A percentile compares a stretch with the other conserved stretches of the same genome.
These are phyloP conservation scores for Phyllosticta citriasiana DNA, from an alignment of 2,329 filamentous ascomycete genomes.

Conservation along the genomic window DNA sequence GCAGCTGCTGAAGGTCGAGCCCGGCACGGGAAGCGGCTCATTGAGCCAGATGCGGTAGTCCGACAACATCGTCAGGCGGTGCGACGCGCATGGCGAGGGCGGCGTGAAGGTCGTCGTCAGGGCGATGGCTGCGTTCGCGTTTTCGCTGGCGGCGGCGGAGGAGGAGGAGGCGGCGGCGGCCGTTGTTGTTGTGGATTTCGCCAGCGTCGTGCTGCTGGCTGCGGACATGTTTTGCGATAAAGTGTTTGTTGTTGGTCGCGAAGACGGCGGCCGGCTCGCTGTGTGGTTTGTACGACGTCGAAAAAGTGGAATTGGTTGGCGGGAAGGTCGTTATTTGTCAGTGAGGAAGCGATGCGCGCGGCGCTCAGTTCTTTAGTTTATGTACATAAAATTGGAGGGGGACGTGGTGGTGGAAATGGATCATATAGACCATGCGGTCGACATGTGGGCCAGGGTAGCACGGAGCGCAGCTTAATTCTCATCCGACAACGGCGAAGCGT, in stretches of 20 bases:
- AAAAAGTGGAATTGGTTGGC: neutral
- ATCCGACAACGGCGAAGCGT: neutral
- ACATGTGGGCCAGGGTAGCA: neutral
- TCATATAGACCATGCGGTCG: neutral
- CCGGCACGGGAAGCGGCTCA: slow-evolving; percentile 17
- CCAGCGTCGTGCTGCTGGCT: neutral
- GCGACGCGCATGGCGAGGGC: slow-evolving; percentile 17
- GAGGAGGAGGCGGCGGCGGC: neutral
- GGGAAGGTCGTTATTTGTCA: neutral
- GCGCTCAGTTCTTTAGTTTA: neutral
- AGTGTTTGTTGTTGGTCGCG: neutral
- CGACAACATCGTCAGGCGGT: slow-evolving; percentile 17
- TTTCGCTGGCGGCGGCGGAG: neutral
- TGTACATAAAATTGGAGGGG: neutral
- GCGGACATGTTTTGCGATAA: neutral
- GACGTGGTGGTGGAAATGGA: neutral
- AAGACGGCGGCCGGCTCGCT: neutral
- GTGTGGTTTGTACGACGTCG: neutral
- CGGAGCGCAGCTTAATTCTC: neutral
- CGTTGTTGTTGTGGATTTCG: neutral
- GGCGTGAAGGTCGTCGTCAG: slow-evolving; percentile 20
- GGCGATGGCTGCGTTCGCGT: neutral
- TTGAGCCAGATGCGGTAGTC: slow-evolving; percentile 19
- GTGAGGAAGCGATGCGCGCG: neutral
- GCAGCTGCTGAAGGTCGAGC: slow-evolving; percentile 16